Conservation (phyloP, 1,139 yeast genomes). For the Yarrowia galli region DNA sequence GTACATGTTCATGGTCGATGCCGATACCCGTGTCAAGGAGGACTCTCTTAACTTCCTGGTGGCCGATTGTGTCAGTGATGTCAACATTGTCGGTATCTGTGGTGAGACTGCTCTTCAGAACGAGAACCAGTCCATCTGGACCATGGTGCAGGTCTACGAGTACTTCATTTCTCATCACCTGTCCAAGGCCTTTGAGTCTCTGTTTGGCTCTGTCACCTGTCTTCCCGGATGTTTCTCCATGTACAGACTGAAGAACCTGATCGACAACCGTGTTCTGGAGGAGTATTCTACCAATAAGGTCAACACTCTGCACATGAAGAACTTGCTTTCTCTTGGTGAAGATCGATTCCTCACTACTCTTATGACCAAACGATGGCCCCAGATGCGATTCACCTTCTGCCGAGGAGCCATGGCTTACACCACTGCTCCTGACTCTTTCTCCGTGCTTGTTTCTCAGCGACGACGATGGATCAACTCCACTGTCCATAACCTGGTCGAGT, state of each 20-base stretch:
- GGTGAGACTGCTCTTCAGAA: constrained; percentile 55
- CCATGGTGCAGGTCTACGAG: constrained; percentile 56
- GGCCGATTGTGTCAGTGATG: constrained; percentile 52
- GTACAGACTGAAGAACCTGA: constrained; percentile 53
- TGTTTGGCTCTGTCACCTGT: constrained; percentile 55
- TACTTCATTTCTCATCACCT: constrained; percentile 55
- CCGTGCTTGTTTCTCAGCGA: constrained; percentile 54
- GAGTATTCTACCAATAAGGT: constrained; percentile 53
- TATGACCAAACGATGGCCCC: constrained; percentile 53
- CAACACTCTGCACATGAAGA: constrained; percentile 55
- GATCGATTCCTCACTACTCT: constrained; percentile 55
- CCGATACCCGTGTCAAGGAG: constrained; percentile 53
- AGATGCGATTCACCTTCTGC: constrained; percentile 51
- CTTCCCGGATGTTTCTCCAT: constrained; percentile 56
- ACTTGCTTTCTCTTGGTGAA: constrained; percentile 54
- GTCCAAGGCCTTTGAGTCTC: constrained; percentile 54
- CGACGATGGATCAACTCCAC: constrained; percentile 58
- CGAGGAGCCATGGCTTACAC: constrained; percentile 52
- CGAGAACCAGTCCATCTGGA: constrained; percentile 52
- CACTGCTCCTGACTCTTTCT: constrained; percentile 54
- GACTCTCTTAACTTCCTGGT: constrained; percentile 53
- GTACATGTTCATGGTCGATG: constrained; percentile 54
- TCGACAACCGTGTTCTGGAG: constrained; percentile 51
- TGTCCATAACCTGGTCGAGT: constrained; percentile 54
- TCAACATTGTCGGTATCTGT: constrained; percentile 53